phyloP scores from a whole-genome alignment of 345 rosid species.

The Gossypium arboreum region DNA sequence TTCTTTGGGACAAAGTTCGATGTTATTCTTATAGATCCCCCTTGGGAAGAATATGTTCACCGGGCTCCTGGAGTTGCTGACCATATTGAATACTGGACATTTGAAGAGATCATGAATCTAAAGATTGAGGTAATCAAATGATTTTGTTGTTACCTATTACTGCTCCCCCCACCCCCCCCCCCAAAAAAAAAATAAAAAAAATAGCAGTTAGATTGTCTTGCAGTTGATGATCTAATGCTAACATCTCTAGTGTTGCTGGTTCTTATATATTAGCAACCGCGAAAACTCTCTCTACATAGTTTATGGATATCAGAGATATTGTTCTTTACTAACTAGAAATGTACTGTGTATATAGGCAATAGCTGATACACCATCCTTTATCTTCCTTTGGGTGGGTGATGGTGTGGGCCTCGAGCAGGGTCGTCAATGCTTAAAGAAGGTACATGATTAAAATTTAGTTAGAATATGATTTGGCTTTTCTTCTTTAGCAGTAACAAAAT shows the following conservation, averaged over 20 bases:
- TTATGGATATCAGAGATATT: background rate
- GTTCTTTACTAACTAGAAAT: background rate
- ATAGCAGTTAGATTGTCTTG: background rate
- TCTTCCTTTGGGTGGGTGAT: constrained; percentile 99
- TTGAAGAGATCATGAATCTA: constrained; percentile 88
- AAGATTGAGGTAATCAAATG: constrained; percentile 74
- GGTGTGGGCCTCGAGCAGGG: constrained; percentile 98
- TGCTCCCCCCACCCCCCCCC: too few species aligned
- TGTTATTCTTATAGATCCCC: constrained; percentile 97
- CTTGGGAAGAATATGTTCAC: constrained; percentile 99
- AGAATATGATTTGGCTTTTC: background rate
- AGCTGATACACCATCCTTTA: constrained; percentile 96
- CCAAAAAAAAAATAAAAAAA: background rate
- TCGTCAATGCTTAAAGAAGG: constrained; percentile 96
- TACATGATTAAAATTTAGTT: constrained; percentile 18
- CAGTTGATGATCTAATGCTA: background rate
- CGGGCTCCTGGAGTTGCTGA: constrained; percentile 99
- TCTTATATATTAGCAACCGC: background rate
- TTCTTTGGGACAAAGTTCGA: constrained; percentile 95
- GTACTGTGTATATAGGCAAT: constrained; percentile 54
- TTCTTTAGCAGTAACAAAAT: background rate
- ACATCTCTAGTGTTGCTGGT: background rate
- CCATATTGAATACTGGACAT: constrained; percentile 95
- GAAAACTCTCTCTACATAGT: background rate
- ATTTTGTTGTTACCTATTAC: constrained; percentile 9